Conservation (phyloP, 148 eudicot genomes). For the Limonium bicolor region DNA sequence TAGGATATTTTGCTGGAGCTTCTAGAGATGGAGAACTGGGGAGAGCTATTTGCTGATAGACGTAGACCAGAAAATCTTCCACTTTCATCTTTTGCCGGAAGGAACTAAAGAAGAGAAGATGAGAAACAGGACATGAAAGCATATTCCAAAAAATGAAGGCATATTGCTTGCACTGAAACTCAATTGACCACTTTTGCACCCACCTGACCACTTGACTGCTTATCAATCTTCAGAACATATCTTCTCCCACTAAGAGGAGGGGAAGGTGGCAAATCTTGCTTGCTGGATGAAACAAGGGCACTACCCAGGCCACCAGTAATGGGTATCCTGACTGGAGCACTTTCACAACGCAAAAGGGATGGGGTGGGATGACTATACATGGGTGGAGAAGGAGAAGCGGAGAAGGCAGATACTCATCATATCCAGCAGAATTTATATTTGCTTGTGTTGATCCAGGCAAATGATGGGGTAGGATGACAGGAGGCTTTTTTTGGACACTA, state of each 20-base stretch:
- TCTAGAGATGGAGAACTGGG: slow-evolving; percentile 51
- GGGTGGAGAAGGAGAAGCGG: slow-evolving; percentile 72
- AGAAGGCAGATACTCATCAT: slow-evolving; percentile 63
- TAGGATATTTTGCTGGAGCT: slow-evolving; percentile 65
- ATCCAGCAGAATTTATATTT: slow-evolving; percentile 20
- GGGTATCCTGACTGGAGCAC: slow-evolving; percentile 67
- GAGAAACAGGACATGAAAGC: neutral
- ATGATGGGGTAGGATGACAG: slow-evolving; percentile 35
- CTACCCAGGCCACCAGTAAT: slow-evolving; percentile 23
- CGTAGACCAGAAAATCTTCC: slow-evolving; percentile 31
- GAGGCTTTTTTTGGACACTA: slow-evolving; percentile 32
- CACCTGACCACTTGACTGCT: slow-evolving; percentile 22
- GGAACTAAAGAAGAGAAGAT: slow-evolving; percentile 24
- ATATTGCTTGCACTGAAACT: neutral
- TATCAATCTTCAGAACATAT: slow-evolving; percentile 31
- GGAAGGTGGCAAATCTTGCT: slow-evolving; percentile 39
- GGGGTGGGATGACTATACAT: slow-evolving; percentile 22
- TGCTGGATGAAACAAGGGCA: slow-evolving; percentile 11
- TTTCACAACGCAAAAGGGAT: slow-evolving; percentile 49
- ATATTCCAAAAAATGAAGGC: neutral
- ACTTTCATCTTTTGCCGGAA: slow-evolving; percentile 46
- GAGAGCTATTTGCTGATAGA: slow-evolving; percentile 46
- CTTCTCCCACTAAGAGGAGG: slow-evolving; percentile 40
- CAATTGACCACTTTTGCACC: slow-evolving; percentile 40
- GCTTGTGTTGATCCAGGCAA: slow-evolving; percentile 31